These are phyloP conservation scores for Nigrospora sphaerica DNA, from an alignment of 2,329 filamentous ascomycete genomes.

Conservation along the genomic window DNA sequence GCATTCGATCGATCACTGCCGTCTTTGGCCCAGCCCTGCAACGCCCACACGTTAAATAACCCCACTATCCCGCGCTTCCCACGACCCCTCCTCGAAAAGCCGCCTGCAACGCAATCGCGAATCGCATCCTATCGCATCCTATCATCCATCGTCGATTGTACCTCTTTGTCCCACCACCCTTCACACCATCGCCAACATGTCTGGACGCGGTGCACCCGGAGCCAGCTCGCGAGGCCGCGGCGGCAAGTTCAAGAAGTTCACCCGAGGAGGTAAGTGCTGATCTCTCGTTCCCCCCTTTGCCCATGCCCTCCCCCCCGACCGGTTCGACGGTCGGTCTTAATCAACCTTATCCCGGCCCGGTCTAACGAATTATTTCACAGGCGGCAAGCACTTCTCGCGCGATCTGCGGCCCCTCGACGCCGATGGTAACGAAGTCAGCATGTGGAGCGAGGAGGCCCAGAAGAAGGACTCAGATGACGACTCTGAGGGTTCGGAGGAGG, in stretches of 20 bases:
- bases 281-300: neutral
- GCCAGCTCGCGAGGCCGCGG: slow-evolving; percentile 66
- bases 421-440: slow-evolving; percentile 81
- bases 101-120: too few species aligned
- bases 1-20: too few species aligned
- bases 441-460: slow-evolving; percentile 65
- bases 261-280: slow-evolving; percentile 69
- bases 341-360: neutral
- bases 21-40: slow-evolving; percentile 2
- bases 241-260: slow-evolving; percentile 91
- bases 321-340: neutral
- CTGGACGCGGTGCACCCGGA: slow-evolving; percentile 33
- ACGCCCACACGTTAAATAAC: slow-evolving; percentile 5
- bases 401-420: slow-evolving; percentile 82
- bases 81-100: too few species aligned
- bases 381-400: slow-evolving; percentile 91
- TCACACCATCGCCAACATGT: slow-evolving; percentile 24
- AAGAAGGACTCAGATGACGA: slow-evolving; percentile 41
- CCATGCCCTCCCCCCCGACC: slow-evolving; percentile 5
- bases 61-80: slow-evolving; percentile 8
- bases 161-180: neutral
- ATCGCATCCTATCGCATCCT: neutral
- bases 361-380: slow-evolving; percentile 34
- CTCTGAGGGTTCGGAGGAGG: slow-evolving; percentile 43
- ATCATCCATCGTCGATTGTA: slow-evolving; percentile 3